These are phyloP conservation scores for Monosporozyma siamensis DNA, from an alignment of 805 yeast species.

Conservation along the genomic window DNA sequence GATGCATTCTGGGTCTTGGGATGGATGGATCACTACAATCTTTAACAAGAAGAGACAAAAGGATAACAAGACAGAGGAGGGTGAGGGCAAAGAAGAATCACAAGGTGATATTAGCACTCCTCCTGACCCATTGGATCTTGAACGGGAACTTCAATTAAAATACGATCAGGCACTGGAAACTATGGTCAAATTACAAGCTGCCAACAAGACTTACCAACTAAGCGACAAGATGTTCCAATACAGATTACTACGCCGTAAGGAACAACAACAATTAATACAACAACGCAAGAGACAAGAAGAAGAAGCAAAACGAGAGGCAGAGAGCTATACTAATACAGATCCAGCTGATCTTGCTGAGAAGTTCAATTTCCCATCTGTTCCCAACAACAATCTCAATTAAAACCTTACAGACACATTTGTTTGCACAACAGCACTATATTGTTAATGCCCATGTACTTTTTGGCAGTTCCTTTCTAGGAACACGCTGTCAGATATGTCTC, in stretches of 20 bases:
- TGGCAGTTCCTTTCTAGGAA: too few species aligned
- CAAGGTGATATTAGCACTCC: not conserved
- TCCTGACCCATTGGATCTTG: constrained; percentile 2
- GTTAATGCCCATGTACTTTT: too few species aligned
- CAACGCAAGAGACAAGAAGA: constrained; percentile 17
- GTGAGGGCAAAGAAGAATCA: not conserved
- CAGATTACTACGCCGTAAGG: constrained; percentile 14
- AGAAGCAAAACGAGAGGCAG: constrained; percentile 7
- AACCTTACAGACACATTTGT: too few species aligned
- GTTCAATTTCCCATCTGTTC: constrained; percentile 23
- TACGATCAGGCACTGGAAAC: constrained; percentile 16
- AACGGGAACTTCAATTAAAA: constrained; percentile 7
- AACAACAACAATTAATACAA: constrained; percentile 6
- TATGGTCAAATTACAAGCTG: constrained; percentile 14
- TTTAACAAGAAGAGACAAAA: constrained; percentile 13
- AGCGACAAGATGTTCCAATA: constrained; percentile 18
- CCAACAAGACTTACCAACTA: constrained; percentile 15
- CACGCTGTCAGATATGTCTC: too few species aligned
- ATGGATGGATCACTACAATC: constrained; percentile 26
- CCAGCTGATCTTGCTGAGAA: constrained; percentile 19
- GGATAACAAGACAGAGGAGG: not conserved
- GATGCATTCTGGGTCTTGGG: constrained; percentile 21
- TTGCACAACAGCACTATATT: too few species aligned
- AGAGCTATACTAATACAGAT: constrained; percentile 22
- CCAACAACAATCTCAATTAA: constrained; percentile 7